Percentiles rank a stretch among this genome's conserved stretches.
These are phyloP conservation scores for Magnusiomyces ingens DNA, from an alignment of 1,139 yeast genomes.

Conservation along the genomic window DNA sequence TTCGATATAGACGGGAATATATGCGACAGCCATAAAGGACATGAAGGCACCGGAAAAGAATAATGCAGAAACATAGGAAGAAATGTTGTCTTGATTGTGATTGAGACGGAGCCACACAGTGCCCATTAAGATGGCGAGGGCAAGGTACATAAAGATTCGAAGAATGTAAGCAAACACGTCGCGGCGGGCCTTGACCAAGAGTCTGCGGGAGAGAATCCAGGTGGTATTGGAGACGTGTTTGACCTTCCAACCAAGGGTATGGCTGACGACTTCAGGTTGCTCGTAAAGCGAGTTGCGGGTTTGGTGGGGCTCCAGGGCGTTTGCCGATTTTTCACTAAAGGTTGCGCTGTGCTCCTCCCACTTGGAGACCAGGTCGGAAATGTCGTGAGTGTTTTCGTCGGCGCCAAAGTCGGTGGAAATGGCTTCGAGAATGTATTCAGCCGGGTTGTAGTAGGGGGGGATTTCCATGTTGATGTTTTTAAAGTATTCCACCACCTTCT, in stretches of 20 bases:
- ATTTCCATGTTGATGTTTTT: constrained; percentile 13
- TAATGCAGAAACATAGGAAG: constrained; percentile 38
- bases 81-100: constrained; percentile 32
- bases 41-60: constrained; percentile 41
- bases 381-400: neutral
- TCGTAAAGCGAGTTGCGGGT: neutral
- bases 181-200: constrained; percentile 33
- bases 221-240: constrained; percentile 9
- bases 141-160: constrained; percentile 37
- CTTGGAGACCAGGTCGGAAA: neutral
- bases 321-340: neutral
- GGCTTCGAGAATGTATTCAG: constrained; percentile 36
- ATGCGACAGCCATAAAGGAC: constrained; percentile 42
- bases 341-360: neutral
- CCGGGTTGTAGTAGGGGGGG: constrained; percentile 33
- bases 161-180: constrained; percentile 38
- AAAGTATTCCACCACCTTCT: constrained; percentile 38
- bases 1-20: constrained; percentile 39
- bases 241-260: no score
- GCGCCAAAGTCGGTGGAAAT: constrained; percentile 32
- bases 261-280: no score
- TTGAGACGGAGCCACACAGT: constrained; percentile 39
- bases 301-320: neutral
- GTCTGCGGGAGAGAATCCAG: constrained; percentile 26
- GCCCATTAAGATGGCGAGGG: constrained; percentile 39